Conservation (phyloP, 805 yeast species). For the Martiniozyma abietophila region DNA sequence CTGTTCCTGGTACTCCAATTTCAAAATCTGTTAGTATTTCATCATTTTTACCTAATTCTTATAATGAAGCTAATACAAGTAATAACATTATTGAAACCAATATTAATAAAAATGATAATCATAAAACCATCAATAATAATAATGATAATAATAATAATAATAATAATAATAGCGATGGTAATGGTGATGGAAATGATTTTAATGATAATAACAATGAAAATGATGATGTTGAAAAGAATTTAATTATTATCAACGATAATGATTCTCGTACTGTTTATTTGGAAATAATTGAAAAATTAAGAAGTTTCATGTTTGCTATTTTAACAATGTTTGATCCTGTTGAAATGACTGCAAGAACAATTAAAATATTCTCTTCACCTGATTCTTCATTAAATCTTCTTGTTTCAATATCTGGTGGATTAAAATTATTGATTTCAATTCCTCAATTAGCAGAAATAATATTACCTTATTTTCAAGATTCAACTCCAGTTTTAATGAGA, state of each 20-base stretch:
- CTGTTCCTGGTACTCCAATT: not conserved
- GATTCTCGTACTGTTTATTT: not conserved
- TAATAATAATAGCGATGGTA: no score
- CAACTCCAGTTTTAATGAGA: constrained; percentile 14
- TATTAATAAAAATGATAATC: no score
- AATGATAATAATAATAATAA: no score
- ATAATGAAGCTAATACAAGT: not conserved
- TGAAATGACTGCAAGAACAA: constrained; percentile 10
- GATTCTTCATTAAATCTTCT: constrained; percentile 13
- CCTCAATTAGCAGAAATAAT: constrained; percentile 15
- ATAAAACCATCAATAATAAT: no score
- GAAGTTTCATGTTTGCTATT: constrained; percentile 21
- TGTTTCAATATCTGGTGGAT: constrained; percentile 19
- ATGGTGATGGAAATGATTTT: no score
- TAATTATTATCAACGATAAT: no score
- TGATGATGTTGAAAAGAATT: no score
- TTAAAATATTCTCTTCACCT: constrained; percentile 12
- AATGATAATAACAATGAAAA: no score
- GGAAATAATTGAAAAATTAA: constrained; percentile 14
- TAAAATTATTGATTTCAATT: constrained; percentile 16
- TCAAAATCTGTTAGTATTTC: not conserved
- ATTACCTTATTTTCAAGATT: constrained; percentile 14
- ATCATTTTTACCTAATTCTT: not conserved
- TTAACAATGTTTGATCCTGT: constrained; percentile 17
- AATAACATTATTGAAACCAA: no score